Conservation (phyloP, 805 yeast genomes). For the Yamadazyma sp. region DNA sequence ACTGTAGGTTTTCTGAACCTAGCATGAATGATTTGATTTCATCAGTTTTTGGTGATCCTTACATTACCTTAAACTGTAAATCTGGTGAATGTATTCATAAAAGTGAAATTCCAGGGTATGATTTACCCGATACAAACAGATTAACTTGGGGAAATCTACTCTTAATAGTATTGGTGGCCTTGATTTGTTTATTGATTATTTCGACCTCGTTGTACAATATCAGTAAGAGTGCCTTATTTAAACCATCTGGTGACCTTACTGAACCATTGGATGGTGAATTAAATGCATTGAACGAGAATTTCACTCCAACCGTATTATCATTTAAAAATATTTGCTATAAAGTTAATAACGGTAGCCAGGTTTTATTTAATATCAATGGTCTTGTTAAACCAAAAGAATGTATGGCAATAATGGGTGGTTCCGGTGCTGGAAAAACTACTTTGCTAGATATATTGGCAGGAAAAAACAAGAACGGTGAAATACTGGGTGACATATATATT, state of each 20-base stretch:
- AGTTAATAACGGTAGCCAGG: constrained; percentile 43
- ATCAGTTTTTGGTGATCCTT: constrained; percentile 93
- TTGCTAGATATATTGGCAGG: constrained; percentile 86
- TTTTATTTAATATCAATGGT: constrained; percentile 69
- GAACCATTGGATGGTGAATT: constrained; percentile 26
- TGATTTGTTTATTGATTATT: constrained; percentile 41
- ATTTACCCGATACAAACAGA: constrained; percentile 53
- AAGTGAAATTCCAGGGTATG: constrained; percentile 90
- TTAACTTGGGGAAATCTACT: constrained; percentile 47
- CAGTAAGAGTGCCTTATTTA: constrained; percentile 62
- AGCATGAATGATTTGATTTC: constrained; percentile 90
- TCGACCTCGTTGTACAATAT: constrained; percentile 46
- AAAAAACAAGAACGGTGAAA: constrained; percentile 74
- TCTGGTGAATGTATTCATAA: constrained; percentile 92
- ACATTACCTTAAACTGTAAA: constrained; percentile 73
- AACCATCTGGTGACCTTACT: constrained; percentile 17
- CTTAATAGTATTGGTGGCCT: constrained; percentile 41
- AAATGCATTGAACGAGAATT: constrained; percentile 38
- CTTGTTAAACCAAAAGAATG: constrained; percentile 83
- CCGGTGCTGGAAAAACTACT: constrained; percentile 98
- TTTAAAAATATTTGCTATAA: constrained; percentile 71
- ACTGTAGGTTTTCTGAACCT: constrained; percentile 88
- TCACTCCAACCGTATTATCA: constrained; percentile 46
- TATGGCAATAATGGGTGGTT: constrained; percentile 96
- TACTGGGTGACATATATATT: constrained; percentile 64